Percentiles rank a stretch among this genome's conserved stretches.
These are phyloP conservation scores for Filobasidium wieringae DNA, from an alignment of 768 basidiomycete genomes.

Conservation along the genomic window DNA sequence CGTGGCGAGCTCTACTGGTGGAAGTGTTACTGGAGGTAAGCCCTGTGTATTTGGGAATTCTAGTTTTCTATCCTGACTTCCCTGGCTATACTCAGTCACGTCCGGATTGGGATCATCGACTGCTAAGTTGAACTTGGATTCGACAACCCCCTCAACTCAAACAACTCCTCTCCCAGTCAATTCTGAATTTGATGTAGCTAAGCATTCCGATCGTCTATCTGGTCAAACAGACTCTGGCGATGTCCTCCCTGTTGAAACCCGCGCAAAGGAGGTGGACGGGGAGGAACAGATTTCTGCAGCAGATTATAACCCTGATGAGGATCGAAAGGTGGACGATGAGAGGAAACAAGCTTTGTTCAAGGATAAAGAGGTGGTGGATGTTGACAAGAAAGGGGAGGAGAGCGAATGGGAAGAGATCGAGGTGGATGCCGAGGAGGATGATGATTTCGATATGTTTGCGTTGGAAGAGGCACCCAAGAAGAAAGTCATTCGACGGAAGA, in stretches of 20 bases:
- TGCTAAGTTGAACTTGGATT: constrained; percentile 19
- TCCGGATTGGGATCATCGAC: constrained; percentile 22
- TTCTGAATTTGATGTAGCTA: constrained; percentile 54
- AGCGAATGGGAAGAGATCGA: constrained; percentile 44
- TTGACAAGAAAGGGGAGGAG: constrained; percentile 30
- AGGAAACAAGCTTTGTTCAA: constrained; percentile 44
- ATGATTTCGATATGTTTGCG: constrained; percentile 94
- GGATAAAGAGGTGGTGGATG: constrained; percentile 28
- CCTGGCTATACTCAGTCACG: neutral
- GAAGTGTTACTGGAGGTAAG: constrained; percentile 6
- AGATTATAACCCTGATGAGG: constrained; percentile 77
- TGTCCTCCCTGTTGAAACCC: constrained; percentile 34
- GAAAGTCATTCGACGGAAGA: constrained; percentile 38
- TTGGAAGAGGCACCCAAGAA: constrained; percentile 46
- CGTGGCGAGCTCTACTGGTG: neutral
- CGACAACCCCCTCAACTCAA: constrained; percentile 19
- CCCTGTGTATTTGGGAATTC: neutral
- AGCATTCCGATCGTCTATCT: constrained; percentile 49
- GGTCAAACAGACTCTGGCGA: constrained; percentile 21
- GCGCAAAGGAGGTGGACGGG: constrained; percentile 37
- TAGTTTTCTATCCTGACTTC: neutral
- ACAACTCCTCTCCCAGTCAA: constrained; percentile 14
- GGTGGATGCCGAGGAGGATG: constrained; percentile 54
- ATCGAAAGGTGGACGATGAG: constrained; percentile 72
- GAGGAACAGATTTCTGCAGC: constrained; percentile 73